Percentiles rank a stretch among this genome's conserved stretches.
Conservation (phyloP, 495 filamentous ascomycete species). For the Durotheca rogersii region DNA sequence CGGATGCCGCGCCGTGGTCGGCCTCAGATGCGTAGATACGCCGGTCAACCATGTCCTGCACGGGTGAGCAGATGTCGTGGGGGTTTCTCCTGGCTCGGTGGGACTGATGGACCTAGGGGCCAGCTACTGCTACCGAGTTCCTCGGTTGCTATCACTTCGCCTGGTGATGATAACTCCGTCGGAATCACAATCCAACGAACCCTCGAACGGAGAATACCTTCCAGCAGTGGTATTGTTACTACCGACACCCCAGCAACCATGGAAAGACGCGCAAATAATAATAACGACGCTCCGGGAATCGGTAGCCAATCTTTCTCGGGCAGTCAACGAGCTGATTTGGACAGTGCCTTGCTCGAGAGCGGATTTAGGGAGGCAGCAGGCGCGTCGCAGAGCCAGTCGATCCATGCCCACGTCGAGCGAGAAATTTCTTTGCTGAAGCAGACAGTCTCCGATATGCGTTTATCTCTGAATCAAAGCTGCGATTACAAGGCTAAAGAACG, state of each 20-base stretch:
- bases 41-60: constrained; percentile 40
- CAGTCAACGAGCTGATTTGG: constrained; percentile 29
- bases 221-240: constrained; percentile 2
- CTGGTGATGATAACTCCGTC: constrained; percentile 9
- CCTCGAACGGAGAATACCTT: constrained; percentile 30
- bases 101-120: constrained; percentile 21
- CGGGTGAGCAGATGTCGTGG: constrained; percentile 26
- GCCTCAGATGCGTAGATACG: constrained; percentile 34
- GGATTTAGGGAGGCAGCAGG: constrained; percentile 23
- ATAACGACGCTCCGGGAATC: constrained; percentile 6
- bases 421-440: constrained; percentile 6
- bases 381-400: constrained; percentile 6
- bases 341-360: constrained; percentile 23
- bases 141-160: constrained; percentile 14
- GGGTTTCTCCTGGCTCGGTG: not conserved
- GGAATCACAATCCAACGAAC: constrained; percentile 34
- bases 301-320: constrained; percentile 7
- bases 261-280: not conserved
- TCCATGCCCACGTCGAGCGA: constrained; percentile 17
- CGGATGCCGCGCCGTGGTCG: constrained; percentile 30
- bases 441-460: constrained; percentile 1
- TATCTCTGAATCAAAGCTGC: constrained; percentile 2
- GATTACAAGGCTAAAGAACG: constrained; percentile 6
- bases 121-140: constrained; percentile 31
- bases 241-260: constrained; percentile 1